Conservation (phyloP, 257 asterid genomes). For the Petunia axillaris region DNA sequence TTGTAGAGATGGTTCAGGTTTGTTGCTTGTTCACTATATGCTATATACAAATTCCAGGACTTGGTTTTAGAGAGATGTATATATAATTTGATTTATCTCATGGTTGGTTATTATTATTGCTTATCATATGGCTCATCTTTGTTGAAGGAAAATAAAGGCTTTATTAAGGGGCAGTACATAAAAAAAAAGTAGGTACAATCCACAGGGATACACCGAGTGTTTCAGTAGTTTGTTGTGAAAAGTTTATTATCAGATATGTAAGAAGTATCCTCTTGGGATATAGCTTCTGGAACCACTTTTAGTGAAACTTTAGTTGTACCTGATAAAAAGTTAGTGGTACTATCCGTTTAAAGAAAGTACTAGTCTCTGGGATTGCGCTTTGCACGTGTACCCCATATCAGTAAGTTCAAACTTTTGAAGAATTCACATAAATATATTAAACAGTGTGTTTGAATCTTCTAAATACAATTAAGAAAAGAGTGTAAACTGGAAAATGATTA, state of each 20-base stretch:
- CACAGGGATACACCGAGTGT: not conserved
- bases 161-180: not conserved
- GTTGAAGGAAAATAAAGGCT: not conserved
- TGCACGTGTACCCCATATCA: too few relatives aligned
- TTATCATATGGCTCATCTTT: not conserved
- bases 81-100: constrained; percentile 18
- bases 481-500: too few relatives aligned
- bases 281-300: constrained; percentile 6
- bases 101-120: not conserved
- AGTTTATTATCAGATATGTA: not conserved
- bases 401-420: too few relatives aligned
- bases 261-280: not conserved
- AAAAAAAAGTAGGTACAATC: not conserved
- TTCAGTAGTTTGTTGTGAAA: not conserved
- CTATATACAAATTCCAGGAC: not conserved
- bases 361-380: too few relatives aligned
- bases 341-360: not conserved
- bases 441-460: too few relatives aligned
- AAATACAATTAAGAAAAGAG: too few relatives aligned
- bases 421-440: too few relatives aligned
- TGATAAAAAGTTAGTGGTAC: not conserved
- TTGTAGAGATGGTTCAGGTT: constrained; percentile 78
- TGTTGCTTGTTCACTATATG: constrained; percentile 27
- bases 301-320: not conserved
- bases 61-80: constrained; percentile 11